Conservation (phyloP, 768 basidiomycete species). For the Leccinum subtestaceum region DNA sequence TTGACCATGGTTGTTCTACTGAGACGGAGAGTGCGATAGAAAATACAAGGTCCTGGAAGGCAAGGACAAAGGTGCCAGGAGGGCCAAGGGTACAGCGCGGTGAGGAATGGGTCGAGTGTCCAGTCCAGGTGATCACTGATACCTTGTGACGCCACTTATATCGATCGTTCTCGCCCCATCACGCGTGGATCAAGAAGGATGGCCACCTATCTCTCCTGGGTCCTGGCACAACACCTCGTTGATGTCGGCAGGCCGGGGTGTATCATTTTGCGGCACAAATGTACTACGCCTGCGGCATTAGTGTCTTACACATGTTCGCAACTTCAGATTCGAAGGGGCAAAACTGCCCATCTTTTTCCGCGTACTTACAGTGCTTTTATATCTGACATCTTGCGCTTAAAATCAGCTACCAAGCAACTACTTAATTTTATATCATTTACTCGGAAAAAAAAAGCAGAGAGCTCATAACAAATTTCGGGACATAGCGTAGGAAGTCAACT, state of each 20-base stretch:
- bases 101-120: constrained; percentile 1
- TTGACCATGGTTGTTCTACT: background rate
- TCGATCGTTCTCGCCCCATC: constrained; percentile 12
- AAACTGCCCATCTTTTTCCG: too few species aligned
- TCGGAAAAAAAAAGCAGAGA: background rate
- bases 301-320: background rate
- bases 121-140: constrained; percentile 7
- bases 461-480: background rate
- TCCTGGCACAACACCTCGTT: constrained; percentile 16
- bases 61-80: background rate
- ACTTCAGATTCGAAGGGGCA: background rate
- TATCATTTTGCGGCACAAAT: constrained; percentile 4
- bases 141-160: constrained; percentile 2
- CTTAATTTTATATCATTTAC: background rate
- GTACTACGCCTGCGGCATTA: background rate
- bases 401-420: background rate
- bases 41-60: background rate
- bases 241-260: constrained; percentile 7
- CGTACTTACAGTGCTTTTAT: too few species aligned
- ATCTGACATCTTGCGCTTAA: too few species aligned
- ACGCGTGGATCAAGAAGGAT: background rate
- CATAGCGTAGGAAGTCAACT: background rate
- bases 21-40: background rate
- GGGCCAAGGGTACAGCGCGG: background rate
- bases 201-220: background rate